Evolutionary conservation across 2,329 filamentous ascomycete species (phyloP), one percentile per base, ranked within the genome.

Genomic region (Acrocalymma vagum): DNA sequence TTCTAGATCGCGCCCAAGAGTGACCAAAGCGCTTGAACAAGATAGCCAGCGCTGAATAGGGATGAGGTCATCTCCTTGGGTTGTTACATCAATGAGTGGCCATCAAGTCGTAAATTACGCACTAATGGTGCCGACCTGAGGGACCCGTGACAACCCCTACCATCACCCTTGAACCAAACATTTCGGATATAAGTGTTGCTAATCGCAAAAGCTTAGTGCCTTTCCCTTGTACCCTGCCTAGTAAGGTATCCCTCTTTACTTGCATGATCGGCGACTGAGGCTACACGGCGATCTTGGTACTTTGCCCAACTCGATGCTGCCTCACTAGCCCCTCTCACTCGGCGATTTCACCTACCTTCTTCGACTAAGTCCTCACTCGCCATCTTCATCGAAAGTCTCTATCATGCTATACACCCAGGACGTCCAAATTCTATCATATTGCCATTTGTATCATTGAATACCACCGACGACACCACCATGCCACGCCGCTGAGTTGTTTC

Each of bases 11-110:
- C 29, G 51, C 51, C 51, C 42, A 38, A 43, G 22, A 27, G 47
- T 53, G 57, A 53, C 37, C 58, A 59, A 38, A 56, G 57, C 57
- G 33, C 24, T 45, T 33, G 42, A 34, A 38, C 41, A 33, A 42
- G 43, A 53, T 46, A 45, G 46, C 38, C 29, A 49, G 45, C 33
- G 27, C 49, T 42, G 36, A 41, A 29, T 45, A 46, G 35, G 37
- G 29, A 34, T 43, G 34, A 37, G 39, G 37, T 37, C 27, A 40
- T 48, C 35, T 31, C 38, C 31, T 38, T 38, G 26, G 35, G 33
- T 16, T 17, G 32, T 38, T 32, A 42, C 45, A 47, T 48, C 48
- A 51, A 43, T 43, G 29, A 37, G 28, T 34, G 37, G 33, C 38
- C 36, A 38, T 29, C 20, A 35, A 41, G 40, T 41, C 18, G 36